Evolutionary conservation across 352 stramenopile species (phyloP), one percentile per base, ranked within the genome.

Genomic region (Phytophthora macrochlamydospora): DNA sequence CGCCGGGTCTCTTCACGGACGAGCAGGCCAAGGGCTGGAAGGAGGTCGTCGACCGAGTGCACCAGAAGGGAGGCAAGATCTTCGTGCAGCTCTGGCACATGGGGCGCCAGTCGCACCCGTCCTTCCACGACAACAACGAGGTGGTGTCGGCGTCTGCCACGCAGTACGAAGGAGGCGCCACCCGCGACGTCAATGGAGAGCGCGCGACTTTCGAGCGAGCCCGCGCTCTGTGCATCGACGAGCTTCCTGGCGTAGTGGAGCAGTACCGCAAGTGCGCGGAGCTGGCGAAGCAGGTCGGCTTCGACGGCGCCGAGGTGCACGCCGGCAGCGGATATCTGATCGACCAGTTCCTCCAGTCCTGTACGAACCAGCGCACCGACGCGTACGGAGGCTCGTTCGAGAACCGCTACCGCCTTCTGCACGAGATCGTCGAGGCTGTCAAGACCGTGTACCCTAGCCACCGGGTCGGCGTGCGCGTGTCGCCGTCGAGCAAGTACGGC

Each of bases 261-360:
- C 91, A 94, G 51, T 98, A 87, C 69, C 70, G 73, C 7, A 71
- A 82, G 48, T 83, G 67, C 2, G 89, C 91, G 0, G 66, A 78
- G 33, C 75, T 74, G 4, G 80, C 85, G n/a, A 91, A 92, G 48
- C 59, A 86, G 56, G 90, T 90, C 12, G 92, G 93, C 28, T 97
- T 80, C 11, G 69, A 74, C 8, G 65, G 69, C 6, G 57, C 65
- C 29, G 69, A 74, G 50, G 53, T 76, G 31, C 92, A 98, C 71
- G 68, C 43, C 6, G 91, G 83, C 7, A 94, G 97, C 56, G 93
- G 91, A 12, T 98, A 98, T 63, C 69, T 98, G 43, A 72, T 98
- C 51, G 89, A 98, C 35, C 67, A 78, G 54, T 80, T 80, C 61
- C 51, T 83, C 28, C 63, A 83, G 12, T 63, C 56, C 1, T 53